phyloP scores from a whole-genome alignment of 2,329 filamentous ascomycete genomes.

The Apiospora hydei region DNA sequence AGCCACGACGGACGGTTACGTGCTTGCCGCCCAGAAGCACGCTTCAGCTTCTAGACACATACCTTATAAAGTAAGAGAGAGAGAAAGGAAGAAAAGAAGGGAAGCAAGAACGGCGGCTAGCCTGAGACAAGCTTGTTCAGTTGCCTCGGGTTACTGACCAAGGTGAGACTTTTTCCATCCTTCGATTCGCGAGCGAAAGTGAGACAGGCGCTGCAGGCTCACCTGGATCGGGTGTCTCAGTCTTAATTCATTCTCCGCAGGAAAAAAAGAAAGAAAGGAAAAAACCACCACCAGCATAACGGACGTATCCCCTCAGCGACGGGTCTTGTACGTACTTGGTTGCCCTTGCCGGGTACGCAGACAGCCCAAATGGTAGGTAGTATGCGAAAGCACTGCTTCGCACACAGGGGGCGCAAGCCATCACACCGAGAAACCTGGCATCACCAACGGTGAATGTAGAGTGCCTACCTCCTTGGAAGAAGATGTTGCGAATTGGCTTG shows the following conservation, averaged over 20 bases:
- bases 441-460: neutral
- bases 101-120: no score
- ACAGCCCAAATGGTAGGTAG: neutral
- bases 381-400: neutral
- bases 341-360: neutral
- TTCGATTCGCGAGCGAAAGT: neutral
- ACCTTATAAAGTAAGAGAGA: neutral
- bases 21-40: neutral
- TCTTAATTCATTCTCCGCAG: neutral
- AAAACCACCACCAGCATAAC: neutral
- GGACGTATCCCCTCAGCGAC: neutral
- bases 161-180: neutral
- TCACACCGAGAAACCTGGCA: neutral
- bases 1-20: neutral
- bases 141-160: conserved; percentile 4
- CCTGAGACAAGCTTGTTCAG: neutral
- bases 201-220: neutral
- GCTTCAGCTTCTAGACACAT: neutral
- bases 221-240: neutral
- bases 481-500: neutral
- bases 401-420: neutral
- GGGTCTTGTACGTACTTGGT: neutral
- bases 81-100: no score
- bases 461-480: neutral
- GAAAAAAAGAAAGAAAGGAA: no score